Conservation (phyloP, 495 filamentous ascomycete species). For the Penicillium goetzii region DNA sequence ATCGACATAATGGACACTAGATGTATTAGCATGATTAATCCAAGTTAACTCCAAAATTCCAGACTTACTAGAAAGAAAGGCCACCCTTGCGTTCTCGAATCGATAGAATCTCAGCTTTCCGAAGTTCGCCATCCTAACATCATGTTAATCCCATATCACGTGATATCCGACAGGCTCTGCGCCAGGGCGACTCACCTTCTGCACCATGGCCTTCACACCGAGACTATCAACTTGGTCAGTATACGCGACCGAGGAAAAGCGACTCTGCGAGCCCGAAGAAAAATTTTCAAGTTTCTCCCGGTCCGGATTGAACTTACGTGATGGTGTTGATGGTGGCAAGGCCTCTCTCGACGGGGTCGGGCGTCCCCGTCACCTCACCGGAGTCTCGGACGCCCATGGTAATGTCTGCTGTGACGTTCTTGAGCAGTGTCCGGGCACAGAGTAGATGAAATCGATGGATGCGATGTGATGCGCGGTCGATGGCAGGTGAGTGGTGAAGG, state of each 20-base stretch:
- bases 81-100: constrained; percentile 83
- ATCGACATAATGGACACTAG: constrained; percentile 91
- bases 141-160: constrained; percentile 41
- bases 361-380: constrained; percentile 56
- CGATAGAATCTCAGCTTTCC: constrained; percentile 91
- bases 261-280: constrained; percentile 10
- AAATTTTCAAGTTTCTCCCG: not conserved
- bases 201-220: constrained; percentile 72
- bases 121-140: constrained; percentile 73
- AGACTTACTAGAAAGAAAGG: constrained; percentile 74
- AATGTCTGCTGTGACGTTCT: constrained; percentile 8
- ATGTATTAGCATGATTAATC: constrained; percentile 25
- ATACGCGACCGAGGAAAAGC: constrained; percentile 50
- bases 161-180: constrained; percentile 36
- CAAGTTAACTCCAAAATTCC: not conserved
- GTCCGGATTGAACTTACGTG: constrained; percentile 52
- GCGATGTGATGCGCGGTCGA: constrained; percentile 33
- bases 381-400: constrained; percentile 53
- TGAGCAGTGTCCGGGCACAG: not conserved
- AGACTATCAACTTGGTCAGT: constrained; percentile 58
- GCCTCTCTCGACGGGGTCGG: constrained; percentile 71
- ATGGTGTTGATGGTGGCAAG: constrained; percentile 79
- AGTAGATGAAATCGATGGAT: constrained; percentile 34
- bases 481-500: constrained; percentile 26
- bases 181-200: constrained; percentile 56